Evolutionary conservation across 2,329 filamentous ascomycete species (phyloP), one percentile per base, ranked within the genome.

Genomic region (Onygena corvina): DNA sequence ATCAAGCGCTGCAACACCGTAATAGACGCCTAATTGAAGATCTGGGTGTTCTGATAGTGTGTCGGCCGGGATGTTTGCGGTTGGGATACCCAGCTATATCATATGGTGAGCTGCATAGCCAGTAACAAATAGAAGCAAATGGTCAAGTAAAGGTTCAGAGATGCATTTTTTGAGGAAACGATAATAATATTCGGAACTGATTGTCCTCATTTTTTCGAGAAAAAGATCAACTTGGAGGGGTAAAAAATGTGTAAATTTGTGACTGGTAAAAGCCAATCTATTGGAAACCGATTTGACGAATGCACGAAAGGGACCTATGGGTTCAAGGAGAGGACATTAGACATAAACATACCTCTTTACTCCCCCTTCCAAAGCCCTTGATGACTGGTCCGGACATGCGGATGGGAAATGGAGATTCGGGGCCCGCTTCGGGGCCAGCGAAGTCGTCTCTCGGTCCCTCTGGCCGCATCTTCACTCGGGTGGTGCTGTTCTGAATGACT

Each of bases 341-440:
- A 5, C 8, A 36, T 4, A 11, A 20, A 38, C 36, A 23, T 64
- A 89, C 86, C 70, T 95, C 89, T 72, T 88, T 93, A 60, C 86
- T 94, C 12, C 92, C 92, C 52, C 92, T 79, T 35, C 92, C 90
- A 66, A 96, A 96, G 29, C 92, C 92, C 60, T 86, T 84, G 60
- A 95, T 88, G 20, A 98, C 88, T 49, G 83, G 79, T 20, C 92
- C 92, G 53, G 84, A 82, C 69, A 96, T 81, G 57, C 76, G 79
- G 58, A 94, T 75, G 0, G 92, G 92, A 66, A 81, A 96, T 0
- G 92, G 92, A 4, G 78, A 47, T 59, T 80, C 74, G 9, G 90
- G 90, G 2, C 87, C 87, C 33, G 71, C 66, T 36, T 85, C 79
- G 6, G 82, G 73, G 50, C 90, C 90, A 52, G 86, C 79, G 57